Evolutionary conservation across 1,284 basidiomycete species (phyloP).

Genomic region (Crocinoboletus sp.): DNA sequence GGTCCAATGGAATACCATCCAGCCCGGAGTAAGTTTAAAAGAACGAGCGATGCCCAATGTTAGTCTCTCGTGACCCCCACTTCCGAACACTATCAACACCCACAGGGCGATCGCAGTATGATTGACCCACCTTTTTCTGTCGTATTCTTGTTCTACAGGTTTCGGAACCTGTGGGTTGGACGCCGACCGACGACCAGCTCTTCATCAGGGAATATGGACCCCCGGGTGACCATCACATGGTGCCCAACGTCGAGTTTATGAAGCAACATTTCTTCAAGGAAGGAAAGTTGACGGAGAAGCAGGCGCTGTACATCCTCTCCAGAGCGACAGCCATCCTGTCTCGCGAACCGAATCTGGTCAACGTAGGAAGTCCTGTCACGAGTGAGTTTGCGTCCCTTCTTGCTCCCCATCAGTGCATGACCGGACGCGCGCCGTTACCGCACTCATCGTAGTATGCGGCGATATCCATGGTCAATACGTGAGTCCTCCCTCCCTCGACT

Average conservation of each 20-base stretch:
- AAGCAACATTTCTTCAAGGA: conserved; percentile 94
- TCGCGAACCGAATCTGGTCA: conserved; percentile 86
- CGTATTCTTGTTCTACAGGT: conserved; percentile 20
- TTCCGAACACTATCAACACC: conserved; percentile 9
- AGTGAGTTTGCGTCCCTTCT: conserved; percentile 50
- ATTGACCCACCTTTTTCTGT: conserved; percentile 23
- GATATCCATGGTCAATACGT: conserved; percentile 99
- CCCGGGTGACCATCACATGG: conserved; percentile 20
- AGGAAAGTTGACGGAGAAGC: conserved; percentile 81
- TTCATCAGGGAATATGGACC: conserved; percentile 30
- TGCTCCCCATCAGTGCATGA: conserved; percentile 7
- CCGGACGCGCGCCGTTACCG: conserved; percentile 2
- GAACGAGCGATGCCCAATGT: conserved; percentile 30
- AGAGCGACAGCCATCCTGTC: conserved; percentile 73
- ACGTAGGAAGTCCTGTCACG: conserved; percentile 91
- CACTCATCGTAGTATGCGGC: conserved; percentile 68
- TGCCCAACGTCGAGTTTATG: conserved; percentile 81
- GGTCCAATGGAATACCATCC: conserved; percentile 21
- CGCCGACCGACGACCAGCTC: conserved; percentile 28
- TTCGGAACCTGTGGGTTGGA: conserved; percentile 15
- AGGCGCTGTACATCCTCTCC: conserved; percentile 86
- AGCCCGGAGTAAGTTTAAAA: conserved; percentile 17
- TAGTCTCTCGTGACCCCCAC: conserved; percentile 22
- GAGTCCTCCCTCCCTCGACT: conserved; percentile 32
- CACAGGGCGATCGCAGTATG: conserved; percentile 21